phyloP scores from a whole-genome alignment of 169 alveolate genomes.

The Plasmodium malariae region DNA sequence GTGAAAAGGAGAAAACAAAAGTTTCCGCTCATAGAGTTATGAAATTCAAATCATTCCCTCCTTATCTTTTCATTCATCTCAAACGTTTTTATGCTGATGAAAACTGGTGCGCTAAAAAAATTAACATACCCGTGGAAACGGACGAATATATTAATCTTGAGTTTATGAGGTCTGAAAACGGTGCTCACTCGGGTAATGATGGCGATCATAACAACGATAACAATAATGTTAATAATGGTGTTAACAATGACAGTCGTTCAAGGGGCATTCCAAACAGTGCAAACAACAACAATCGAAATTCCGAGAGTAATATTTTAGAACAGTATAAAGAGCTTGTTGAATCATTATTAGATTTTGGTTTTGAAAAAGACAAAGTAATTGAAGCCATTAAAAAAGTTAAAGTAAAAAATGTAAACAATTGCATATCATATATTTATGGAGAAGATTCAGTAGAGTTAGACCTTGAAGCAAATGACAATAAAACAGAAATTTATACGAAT shows the following conservation, averaged over 20 bases:
- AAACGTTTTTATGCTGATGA: constrained; percentile 83
- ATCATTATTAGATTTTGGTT: constrained; percentile 46
- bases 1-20: constrained; percentile 39
- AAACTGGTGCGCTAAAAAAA: constrained; percentile 81
- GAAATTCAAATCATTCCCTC: constrained; percentile 80
- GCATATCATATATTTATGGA: constrained; percentile 65
- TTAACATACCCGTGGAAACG: constrained; percentile 80
- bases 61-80: constrained; percentile 82
- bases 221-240: background rate
- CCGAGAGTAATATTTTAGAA: constrained; percentile 8
- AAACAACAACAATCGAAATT: background rate
- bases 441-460: constrained; percentile 63
- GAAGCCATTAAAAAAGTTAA: constrained; percentile 64
- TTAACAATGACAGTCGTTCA: background rate
- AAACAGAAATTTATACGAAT: constrained; percentile 21
- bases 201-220: background rate
- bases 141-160: constrained; percentile 32
- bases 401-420: constrained; percentile 60
- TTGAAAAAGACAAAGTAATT: constrained; percentile 49
- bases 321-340: constrained; percentile 23
- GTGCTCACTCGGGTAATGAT: background rate
- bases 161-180: constrained; percentile 35
- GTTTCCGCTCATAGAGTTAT: constrained; percentile 51
- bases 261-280: background rate
- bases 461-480: background rate